Conservation (phyloP, 2,329 filamentous ascomycete genomes). For the Fusarium marasasianum region DNA sequence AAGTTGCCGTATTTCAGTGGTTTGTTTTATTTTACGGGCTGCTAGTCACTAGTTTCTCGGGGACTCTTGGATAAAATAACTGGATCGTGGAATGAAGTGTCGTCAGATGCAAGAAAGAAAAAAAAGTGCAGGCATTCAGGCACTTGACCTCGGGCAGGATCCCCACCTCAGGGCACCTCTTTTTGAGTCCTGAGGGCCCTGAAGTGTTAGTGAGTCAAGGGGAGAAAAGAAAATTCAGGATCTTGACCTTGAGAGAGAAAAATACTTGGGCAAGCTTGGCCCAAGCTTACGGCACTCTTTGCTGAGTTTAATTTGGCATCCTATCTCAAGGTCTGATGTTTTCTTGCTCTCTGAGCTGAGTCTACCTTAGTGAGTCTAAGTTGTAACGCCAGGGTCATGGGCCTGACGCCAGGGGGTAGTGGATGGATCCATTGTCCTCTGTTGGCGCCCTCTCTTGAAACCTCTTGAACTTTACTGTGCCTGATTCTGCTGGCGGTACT, state of each 20-base stretch:
- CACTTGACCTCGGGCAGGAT: neutral
- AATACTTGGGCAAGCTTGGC: no score
- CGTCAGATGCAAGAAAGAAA: conserved; percentile 7
- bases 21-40: conserved; percentile 14
- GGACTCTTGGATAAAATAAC: neutral
- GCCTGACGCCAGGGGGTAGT: conserved; percentile 32
- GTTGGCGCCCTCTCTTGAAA: conserved; percentile 39
- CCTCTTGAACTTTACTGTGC: conserved; percentile 26
- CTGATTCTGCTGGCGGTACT: conserved; percentile 4
- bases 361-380: neutral
- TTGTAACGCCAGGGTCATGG: conserved; percentile 28
- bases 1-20: conserved; percentile 9
- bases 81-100: conserved; percentile 24
- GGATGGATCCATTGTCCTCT: conserved; percentile 19
- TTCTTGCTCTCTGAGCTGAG: no score
- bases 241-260: no score
- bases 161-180: conserved; percentile 2
- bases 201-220: neutral
- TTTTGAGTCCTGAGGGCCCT: neutral
- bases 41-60: conserved; percentile 1
- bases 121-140: neutral
- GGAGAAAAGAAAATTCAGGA: no score
- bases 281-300: no score
- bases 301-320: no score
- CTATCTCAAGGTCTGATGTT: no score